Base-by-base conservation (phyloP, 495 filamentous ascomycete genomes). In the Penicillium daleae region DNA sequence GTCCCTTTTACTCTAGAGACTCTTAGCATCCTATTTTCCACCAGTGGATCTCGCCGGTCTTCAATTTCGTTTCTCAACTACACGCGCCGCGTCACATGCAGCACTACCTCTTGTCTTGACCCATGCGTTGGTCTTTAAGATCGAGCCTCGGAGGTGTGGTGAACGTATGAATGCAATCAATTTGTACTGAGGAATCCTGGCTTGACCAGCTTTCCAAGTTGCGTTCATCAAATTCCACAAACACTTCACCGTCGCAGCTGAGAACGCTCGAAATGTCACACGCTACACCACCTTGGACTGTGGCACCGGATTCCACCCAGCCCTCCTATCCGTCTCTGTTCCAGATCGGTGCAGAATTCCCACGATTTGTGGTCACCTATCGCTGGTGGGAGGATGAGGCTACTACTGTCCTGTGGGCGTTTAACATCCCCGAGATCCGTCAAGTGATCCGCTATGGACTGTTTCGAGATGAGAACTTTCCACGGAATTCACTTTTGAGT, bases 371-470 rank as follows among this genome's bases (percentile, higher is more conserved):
- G 22, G 49, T 69, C 4, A 22, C 65, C 0, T 80, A 76, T 50
- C 73, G 72, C 42, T 81, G 76, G 75, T 81, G 78, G 78, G 78
- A 80, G 56, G 78, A 79, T 44, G 77, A 81, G 50, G 76, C 77
- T 0, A 70, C 66, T 0, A 73, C 77, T 0, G 64, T 78, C 6
- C 68, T 81, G 26, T 81, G 77, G 77, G 74, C 75, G 4, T 81
- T 80, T 31, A 76, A 81, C 31, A 65, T 75, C 19, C 66, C 71
- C 2, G 72, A 78, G 29, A 74, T 81, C 50, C 71, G 73, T 21
- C 71, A 71, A 33, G 71, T 76, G 1, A 80, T 80, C 35, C 76
- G 75, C 17, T 81, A 70, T 49, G 70, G 73, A 13, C 71, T 81
- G 1, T 80, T 76, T 56, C 64, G 56, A 1, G 73, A 79, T 40